Conservation (phyloP, 78 protist genomes). For the Dictyostelium purpureum region DNA sequence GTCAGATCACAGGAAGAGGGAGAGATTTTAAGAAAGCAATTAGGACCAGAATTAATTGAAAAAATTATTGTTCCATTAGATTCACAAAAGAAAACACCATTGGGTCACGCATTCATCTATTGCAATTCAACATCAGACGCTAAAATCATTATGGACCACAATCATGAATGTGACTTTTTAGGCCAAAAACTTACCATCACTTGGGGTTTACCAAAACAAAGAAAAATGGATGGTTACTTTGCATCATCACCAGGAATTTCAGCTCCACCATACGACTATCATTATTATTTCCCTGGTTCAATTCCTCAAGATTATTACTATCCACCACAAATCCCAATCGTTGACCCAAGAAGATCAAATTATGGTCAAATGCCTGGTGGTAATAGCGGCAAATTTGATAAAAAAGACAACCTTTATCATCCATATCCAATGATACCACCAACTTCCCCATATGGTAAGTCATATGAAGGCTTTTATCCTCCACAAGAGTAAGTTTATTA, state of each 20-base stretch:
- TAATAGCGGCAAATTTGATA: not conserved
- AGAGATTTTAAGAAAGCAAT: conserved; percentile 31
- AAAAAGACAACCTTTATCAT: conserved; percentile 1
- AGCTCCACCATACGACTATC: not conserved
- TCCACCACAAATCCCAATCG: conserved; percentile 1
- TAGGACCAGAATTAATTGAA: conserved; percentile 40
- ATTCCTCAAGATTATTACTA: conserved; percentile 10
- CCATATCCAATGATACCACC: not conserved
- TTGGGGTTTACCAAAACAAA: conserved; percentile 70
- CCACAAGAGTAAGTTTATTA: conserved; percentile 5
- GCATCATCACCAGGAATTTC: not conserved
- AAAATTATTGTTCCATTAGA: conserved; percentile 68
- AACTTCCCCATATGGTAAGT: not conserved
- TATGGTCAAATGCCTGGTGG: not conserved
- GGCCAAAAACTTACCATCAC: conserved; percentile 16
- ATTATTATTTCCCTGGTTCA: conserved; percentile 1
- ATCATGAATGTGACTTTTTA: conserved; percentile 8
- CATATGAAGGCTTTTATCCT: conserved; percentile 23
- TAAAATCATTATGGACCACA: conserved; percentile 28
- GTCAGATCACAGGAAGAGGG: conserved; percentile 52
- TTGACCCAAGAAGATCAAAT: conserved; percentile 26
- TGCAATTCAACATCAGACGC: conserved; percentile 49
- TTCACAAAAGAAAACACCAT: conserved; percentile 45
- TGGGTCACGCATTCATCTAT: conserved; percentile 70
- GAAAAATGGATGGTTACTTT: conserved; percentile 4